phyloP scores from a whole-genome alignment of 2,329 filamentous ascomycete species.

The Aspergillus versicolor region DNA sequence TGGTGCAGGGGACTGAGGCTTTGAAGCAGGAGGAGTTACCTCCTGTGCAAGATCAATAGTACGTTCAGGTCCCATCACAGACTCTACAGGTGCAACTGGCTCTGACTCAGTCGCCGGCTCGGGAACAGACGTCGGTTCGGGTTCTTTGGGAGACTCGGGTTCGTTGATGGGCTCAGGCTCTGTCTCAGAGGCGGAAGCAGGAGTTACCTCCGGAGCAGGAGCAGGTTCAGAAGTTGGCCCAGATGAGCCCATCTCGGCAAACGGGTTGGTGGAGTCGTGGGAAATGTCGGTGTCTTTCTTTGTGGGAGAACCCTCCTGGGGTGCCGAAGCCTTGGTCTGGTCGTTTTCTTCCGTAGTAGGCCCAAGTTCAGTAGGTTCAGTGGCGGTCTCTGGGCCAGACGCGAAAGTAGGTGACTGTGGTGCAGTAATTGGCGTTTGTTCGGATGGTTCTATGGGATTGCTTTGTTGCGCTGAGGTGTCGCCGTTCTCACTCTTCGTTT shows the following conservation, averaged over 20 bases:
- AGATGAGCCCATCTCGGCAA: neutral
- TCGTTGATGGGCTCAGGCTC: neutral
- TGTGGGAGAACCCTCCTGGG: neutral
- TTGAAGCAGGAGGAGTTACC: conserved; percentile 15
- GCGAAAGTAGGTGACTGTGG: conserved; percentile 24
- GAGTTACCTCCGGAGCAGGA: neutral
- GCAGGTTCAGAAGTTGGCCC: neutral
- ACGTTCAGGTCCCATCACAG: conserved; percentile 7
- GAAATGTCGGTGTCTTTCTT: neutral
- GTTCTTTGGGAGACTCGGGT: neutral
- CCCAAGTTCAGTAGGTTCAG: neutral
- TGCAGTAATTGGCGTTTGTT: conserved; percentile 23
- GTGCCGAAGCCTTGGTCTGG: neutral
- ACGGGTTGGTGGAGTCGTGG: neutral
- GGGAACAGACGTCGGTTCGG: neutral
- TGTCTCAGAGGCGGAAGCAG: neutral
- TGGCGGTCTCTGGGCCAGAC: conserved; percentile 5
- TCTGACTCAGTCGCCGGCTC: neutral
- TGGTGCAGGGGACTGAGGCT: conserved; percentile 18
- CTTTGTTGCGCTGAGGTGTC: conserved; percentile 7
- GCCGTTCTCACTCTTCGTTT: conserved; percentile 12
- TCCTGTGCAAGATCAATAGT: conserved; percentile 8
- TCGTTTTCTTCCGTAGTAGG: conserved; percentile 6
- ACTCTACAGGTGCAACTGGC: neutral
- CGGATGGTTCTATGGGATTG: conserved; percentile 13